Evolutionary conservation across 176 grass and related monocot species (phyloP).

Genomic region (Musa beccarii): DNA sequence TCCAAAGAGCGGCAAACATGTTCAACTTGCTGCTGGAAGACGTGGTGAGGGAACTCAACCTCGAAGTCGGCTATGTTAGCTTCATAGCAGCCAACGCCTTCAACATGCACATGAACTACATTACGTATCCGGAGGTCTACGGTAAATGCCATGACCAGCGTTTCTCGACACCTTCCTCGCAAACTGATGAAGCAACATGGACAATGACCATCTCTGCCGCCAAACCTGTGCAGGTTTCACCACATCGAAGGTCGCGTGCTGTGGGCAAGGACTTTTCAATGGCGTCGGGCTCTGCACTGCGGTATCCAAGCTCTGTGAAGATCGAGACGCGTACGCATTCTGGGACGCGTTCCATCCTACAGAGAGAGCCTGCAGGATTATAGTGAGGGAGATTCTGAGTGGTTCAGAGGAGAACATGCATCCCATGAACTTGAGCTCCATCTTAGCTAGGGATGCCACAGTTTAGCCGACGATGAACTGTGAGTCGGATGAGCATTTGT

Average conservation of each 20-base stretch:
- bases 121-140: conserved; percentile 56
- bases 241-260: conserved; percentile 79
- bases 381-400: conserved; percentile 68
- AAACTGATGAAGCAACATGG: no score
- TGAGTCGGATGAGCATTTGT: neutral
- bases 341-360: conserved; percentile 89
- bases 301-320: conserved; percentile 69
- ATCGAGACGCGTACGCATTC: conserved; percentile 64
- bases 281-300: conserved; percentile 68
- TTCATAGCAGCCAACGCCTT: conserved; percentile 77
- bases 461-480: neutral
- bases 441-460: conserved; percentile 59
- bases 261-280: conserved; percentile 87
- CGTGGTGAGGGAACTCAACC: conserved; percentile 47
- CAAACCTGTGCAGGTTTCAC: conserved; percentile 43
- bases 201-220: neutral
- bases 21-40: conserved; percentile 73
- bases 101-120: conserved; percentile 61
- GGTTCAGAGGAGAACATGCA: conserved; percentile 72
- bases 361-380: conserved; percentile 79
- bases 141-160: conserved; percentile 26
- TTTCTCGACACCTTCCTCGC: neutral
- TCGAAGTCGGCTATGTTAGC: conserved; percentile 31
- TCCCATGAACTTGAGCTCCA: conserved; percentile 95
- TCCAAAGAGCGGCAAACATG: conserved; percentile 51